Evolutionary conservation across 148 eudicot species (phyloP), one percentile per base, ranked within the genome.

Genomic region (Cornus controversa): DNA sequence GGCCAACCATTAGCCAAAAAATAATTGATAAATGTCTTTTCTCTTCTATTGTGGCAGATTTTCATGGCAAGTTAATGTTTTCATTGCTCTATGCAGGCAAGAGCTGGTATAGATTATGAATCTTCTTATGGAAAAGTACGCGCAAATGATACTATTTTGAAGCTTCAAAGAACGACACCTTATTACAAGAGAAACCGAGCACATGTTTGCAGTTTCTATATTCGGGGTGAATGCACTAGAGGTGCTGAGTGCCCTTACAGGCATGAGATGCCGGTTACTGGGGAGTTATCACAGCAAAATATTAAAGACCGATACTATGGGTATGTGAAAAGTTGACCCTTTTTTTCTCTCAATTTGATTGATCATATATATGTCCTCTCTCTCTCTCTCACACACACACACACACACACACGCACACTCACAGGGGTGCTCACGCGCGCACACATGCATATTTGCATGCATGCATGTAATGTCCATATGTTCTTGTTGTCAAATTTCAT

Each of bases 131-230:
- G 98, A 25, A 96, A 91, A 87, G 93, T 76, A 69, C 88, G 84
- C 16, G 84, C 98, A 6, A 96, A 86, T 80, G 98, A 96, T 85
- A 93, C 97, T 42, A 96, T 96, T 37, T 73, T 91, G 83, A 96
- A 96, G 87, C 99, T 93, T 72, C 98, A 96, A 80, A 89, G 98
- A 83, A 93, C 98, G 36, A 86, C 98, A 24, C 98, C 99, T 4
- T 96, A 96, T 81, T 96, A 96, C 85, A 91, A 96, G 92, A 91
- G 99, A 88, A 96, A 96, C 73, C 79, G 96, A 79, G 99, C 99
- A 45, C 98, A 96, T 80, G 89, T 96, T 60, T 96, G 99, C 87
- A 96, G 99, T 79, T 96, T 96, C 83, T 96, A 63, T 68, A 80
- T 90, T 2, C 86, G 99, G 77, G 99, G 99, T 64, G 94, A 96